These are phyloP conservation scores for Yamadazyma phyllophila DNA, from an alignment of 805 yeast genomes.

Conservation along the genomic window DNA sequence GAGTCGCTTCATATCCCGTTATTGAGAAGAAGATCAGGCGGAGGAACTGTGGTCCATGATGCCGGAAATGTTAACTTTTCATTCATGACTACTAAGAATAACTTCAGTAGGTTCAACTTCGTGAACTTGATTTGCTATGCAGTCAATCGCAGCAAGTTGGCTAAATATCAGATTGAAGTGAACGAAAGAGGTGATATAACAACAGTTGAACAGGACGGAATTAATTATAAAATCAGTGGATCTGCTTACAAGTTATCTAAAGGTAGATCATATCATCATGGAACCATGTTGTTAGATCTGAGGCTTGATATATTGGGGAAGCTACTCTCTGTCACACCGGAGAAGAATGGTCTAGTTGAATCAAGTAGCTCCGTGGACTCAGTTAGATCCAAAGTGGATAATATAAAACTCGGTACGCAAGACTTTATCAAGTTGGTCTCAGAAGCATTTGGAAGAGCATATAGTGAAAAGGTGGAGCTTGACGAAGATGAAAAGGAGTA, in stretches of 20 bases:
- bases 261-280: constrained; percentile 89
- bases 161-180: constrained; percentile 38
- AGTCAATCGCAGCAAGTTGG: constrained; percentile 20
- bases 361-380: constrained; percentile 63
- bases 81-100: constrained; percentile 64
- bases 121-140: constrained; percentile 41
- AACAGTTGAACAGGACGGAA: constrained; percentile 28
- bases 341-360: constrained; percentile 39
- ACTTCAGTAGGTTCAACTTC: constrained; percentile 61
- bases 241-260: constrained; percentile 85
- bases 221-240: constrained; percentile 71
- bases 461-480: constrained; percentile 16
- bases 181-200: constrained; percentile 83
- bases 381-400: constrained; percentile 76
- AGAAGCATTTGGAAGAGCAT: constrained; percentile 36
- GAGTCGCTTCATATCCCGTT: constrained; percentile 56
- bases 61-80: constrained; percentile 84
- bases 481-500: constrained; percentile 24
- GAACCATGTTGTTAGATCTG: constrained; percentile 83
- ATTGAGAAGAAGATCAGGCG: constrained; percentile 82
- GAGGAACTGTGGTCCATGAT: constrained; percentile 97
- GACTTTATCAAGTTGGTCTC: constrained; percentile 47
- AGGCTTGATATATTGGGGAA: constrained; percentile 56
- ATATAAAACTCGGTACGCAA: constrained; percentile 47
- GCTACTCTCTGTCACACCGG: constrained; percentile 51